A percentile compares a stretch with the other conserved stretches of the same genome.
Conservation (phyloP, 129 eudicot species). For the Ambrosia artemisiifolia region DNA sequence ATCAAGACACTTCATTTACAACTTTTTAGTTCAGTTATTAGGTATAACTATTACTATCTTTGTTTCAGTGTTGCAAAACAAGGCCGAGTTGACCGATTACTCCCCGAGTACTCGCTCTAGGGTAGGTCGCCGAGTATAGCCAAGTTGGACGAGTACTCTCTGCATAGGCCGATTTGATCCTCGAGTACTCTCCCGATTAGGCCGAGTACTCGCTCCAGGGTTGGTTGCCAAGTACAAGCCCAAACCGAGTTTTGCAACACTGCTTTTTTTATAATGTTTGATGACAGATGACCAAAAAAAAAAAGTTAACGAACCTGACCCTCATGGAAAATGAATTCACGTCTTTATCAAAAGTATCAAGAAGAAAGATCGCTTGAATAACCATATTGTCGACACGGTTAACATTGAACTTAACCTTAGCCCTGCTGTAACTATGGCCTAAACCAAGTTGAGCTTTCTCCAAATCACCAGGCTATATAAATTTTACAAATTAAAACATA, state of each 20-base stretch:
- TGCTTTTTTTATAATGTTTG: too few relatives aligned
- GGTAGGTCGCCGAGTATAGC: too few relatives aligned
- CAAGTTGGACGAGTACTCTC: too few relatives aligned
- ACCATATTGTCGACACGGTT: constrained; percentile 98
- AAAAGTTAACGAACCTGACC: constrained; percentile 61
- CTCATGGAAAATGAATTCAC: constrained; percentile 90
- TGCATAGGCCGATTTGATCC: too few relatives aligned
- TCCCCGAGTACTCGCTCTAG: too few relatives aligned
- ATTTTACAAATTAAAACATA: not conserved
- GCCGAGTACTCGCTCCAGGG: too few relatives aligned
- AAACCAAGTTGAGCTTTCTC: constrained; percentile 98
- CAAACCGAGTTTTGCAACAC: too few relatives aligned
- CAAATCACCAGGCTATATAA: constrained; percentile 92
- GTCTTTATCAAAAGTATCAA: constrained; percentile 94
- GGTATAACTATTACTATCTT: not conserved
- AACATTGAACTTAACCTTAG: constrained; percentile 95
- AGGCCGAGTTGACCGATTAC: too few relatives aligned
- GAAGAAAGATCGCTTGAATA: constrained; percentile 91
- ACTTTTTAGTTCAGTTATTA: not conserved
- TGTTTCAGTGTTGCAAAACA: too few relatives aligned
- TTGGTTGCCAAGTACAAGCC: too few relatives aligned
- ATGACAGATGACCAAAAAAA: not conserved
- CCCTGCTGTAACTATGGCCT: constrained; percentile 92
- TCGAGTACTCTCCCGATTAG: too few relatives aligned
- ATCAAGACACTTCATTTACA: not conserved